Evolutionary conservation across 164 flowering plant genomes (phyloP), one percentile per base, ranked within the genome.

Genomic region (Malania oleifera): DNA sequence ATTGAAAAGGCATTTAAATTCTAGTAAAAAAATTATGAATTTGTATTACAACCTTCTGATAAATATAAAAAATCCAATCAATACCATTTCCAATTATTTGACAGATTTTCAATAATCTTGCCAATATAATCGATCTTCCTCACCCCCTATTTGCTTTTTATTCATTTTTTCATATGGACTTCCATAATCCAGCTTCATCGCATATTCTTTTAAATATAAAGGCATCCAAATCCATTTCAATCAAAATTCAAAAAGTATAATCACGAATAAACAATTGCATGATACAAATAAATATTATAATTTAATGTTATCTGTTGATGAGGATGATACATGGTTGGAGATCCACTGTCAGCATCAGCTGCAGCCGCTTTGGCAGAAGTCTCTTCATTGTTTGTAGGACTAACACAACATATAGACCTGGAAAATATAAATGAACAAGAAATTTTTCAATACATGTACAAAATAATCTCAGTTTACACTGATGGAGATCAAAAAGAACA

Each of bases 361-460:
- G 93, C 85, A 60, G 83, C 88, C 48, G 74, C 87, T 71, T 65
- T 80, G 39, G 95, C 93, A 47, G 86, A 58, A 66, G 86, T 85
- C 64, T 87, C 96, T 75, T 87, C 93, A 66, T 79, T 68, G 63
- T 72, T 63, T 67, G 82, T 64, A 43, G 85, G 82, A 45, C 73
- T 74, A 17, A 71, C 63, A 63, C 52, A 63, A 39, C 59, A 67
- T 38, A 80, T 15, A 10, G 67, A 67, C 70, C 97, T 87, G 77
- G 57, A 22, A 46, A 23, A 12, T 9, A 3, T 2, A 23, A 20
- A 11, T 15, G 0, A 40, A 12, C 4, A 15, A 15, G 13, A 11
- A 11, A 40, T 40, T 11, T 40, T 5, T 15, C 14, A 40, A 40
- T 15, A 40, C 5, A 40, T 11, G 17, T 15, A 40, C 13, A 15